Evolutionary conservation across 345 rosid genomes (phyloP).

Genomic region (Anacardium occidentale): DNA sequence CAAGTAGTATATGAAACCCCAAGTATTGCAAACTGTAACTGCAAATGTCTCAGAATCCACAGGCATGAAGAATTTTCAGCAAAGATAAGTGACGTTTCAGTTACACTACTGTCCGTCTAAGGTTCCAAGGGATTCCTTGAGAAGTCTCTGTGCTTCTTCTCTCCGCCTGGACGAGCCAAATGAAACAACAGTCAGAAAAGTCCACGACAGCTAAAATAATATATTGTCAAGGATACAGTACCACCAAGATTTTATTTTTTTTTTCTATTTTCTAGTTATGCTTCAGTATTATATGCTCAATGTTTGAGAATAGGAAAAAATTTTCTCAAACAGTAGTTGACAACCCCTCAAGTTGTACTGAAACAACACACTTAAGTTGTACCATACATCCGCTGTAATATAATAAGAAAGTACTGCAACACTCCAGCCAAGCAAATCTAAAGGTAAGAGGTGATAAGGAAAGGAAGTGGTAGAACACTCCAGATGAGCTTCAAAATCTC

Average conservation of each 20-base stretch:
- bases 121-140: conserved; percentile 71
- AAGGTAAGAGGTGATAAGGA: not conserved
- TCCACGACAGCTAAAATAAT: not conserved
- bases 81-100: not conserved
- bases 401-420: not conserved
- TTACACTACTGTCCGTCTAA: conserved; percentile 46
- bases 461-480: not conserved
- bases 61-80: not conserved
- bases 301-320: not conserved
- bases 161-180: conserved; percentile 55
- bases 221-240: not conserved
- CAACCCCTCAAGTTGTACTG: no score
- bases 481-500: not conserved
- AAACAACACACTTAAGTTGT: not conserved
- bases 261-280: no score
- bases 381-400: not conserved
- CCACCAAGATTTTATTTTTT: not conserved
- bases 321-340: not conserved
- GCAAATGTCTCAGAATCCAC: not conserved
- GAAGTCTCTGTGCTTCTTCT: conserved; percentile 74
- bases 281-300: not conserved
- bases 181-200: conserved; percentile 9
- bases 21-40: not conserved
- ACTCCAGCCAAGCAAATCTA: not conserved
- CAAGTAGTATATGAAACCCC: not conserved